Conservation (phyloP, 495 filamentous ascomycete species). For the Aspergillus sclerotioniger region DNA sequence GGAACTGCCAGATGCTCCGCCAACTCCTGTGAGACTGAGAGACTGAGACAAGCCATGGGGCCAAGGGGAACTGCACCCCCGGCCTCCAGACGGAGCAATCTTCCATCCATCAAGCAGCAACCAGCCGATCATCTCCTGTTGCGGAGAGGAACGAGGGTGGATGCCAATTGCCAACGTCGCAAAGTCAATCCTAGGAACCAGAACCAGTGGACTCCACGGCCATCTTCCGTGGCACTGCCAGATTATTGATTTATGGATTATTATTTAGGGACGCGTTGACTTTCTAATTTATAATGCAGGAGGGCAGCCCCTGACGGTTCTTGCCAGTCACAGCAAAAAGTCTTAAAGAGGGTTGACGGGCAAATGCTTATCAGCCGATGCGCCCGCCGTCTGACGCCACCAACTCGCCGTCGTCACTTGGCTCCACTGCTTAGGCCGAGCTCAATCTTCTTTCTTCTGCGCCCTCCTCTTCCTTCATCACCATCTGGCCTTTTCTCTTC, state of each 20-base stretch:
- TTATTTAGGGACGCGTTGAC: too few species aligned
- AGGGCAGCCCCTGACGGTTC: too few species aligned
- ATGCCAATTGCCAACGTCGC: constrained; percentile 6
- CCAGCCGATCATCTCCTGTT: constrained; percentile 15
- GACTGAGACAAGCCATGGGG: neutral
- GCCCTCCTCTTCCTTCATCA: neutral
- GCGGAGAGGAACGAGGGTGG: constrained; percentile 7
- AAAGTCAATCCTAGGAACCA: too few species aligned
- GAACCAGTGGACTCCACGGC: too few species aligned
- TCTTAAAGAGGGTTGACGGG: neutral
- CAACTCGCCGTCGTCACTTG: constrained; percentile 10
- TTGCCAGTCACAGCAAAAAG: too few species aligned
- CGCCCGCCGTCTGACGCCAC: constrained; percentile 9
- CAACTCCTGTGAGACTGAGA: neutral
- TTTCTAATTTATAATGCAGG: too few species aligned
- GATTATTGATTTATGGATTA: too few species aligned
- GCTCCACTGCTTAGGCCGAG: constrained; percentile 1
- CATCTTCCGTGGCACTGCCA: too few species aligned
- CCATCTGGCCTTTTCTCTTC: neutral
- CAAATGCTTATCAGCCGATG: neutral
- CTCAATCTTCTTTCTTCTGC: neutral
- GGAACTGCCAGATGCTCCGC: neutral
- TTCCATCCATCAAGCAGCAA: neutral
- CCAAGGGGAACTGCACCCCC: neutral
- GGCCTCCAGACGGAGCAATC: neutral